Conservation (phyloP, 2,329 filamentous ascomycete genomes). For the Chaetoscypha palmicola region DNA sequence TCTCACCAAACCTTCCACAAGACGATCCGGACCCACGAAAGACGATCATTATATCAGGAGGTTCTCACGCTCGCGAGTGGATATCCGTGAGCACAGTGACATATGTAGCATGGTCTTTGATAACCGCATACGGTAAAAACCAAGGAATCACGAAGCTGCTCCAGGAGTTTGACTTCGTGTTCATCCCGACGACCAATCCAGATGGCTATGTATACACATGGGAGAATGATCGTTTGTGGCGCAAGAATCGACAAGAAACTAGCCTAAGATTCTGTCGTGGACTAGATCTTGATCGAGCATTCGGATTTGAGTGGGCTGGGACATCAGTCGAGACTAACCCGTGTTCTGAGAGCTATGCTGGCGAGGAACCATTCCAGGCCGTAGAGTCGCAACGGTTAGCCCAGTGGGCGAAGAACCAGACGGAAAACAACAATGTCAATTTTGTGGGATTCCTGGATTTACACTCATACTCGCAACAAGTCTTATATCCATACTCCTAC, state of each 20-base stretch:
- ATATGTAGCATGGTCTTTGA: conserved; percentile 82
- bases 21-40: conserved; percentile 49
- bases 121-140: conserved; percentile 73
- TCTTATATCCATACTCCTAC: conserved; percentile 87
- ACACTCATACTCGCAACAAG: conserved; percentile 92
- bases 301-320: conserved; percentile 77
- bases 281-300: conserved; percentile 82
- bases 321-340: conserved; percentile 63
- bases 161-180: conserved; percentile 77
- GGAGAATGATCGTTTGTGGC: conserved; percentile 87
- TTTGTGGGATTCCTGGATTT: conserved; percentile 86
- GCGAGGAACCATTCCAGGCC: conserved; percentile 74
- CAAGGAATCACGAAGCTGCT: conserved; percentile 68
- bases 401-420: conserved; percentile 77
- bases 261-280: conserved; percentile 77
- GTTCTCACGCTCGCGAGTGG: conserved; percentile 93
- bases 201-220: conserved; percentile 94
- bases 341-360: conserved; percentile 86
- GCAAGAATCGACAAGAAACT: conserved; percentile 85
- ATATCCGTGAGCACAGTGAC: conserved; percentile 87
- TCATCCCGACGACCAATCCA: conserved; percentile 84
- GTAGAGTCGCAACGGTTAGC: conserved; percentile 70
- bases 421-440: conserved; percentile 58
- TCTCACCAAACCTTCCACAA: conserved; percentile 42
- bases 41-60: conserved; percentile 75